Base-by-base conservation (phyloP, 2,329 filamentous ascomycete genomes). In the Scorias spongiosa region DNA sequence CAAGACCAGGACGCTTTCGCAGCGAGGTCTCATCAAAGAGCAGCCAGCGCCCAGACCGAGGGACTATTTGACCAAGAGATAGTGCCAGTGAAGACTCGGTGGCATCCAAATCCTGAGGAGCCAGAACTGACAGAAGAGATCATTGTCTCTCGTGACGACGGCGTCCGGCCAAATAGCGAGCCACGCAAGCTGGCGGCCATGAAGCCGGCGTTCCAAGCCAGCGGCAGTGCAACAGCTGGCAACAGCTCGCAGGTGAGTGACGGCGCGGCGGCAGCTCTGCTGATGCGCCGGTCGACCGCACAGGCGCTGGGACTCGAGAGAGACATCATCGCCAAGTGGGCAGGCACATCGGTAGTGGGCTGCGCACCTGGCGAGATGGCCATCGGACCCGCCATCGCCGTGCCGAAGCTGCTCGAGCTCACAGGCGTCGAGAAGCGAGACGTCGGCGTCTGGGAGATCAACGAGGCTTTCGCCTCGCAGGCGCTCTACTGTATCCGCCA, bases 321-420 rank as follows among this genome's bases (percentile, higher is more conserved):
- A 5, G 69, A 68, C 26, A 84, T 94, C 55, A 78, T 93, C 46
- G 88, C 82, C 30, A 86, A 83, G 61, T 95, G 88, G 69, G 83
- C 87, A 0, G 80, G 75, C 0, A 81, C 83, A 1, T 73, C 78
- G 28, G 80, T 84, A 10, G 77, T 79, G 0, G 88, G 89, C 10
- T 93, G 85, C 59, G 71, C 70, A 42, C 88, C 89, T 0, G 86
- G 93, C 57, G 87, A 94, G 71, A 95, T 96, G 89, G 88, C 89
- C 34, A 71, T 95, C 46, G 88, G 89, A 0, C 88, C 89, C 0
- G 85, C 86, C 0, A 58, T 93, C 26, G 88, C 85, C 0, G 89
- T 95, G 42, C 88, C 88, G 6, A 83, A 81, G 59, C 70, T 94
- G 15, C 70, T 95, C n/a, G 62, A 68, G 14, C 75, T 76, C 48